Percentiles rank a stretch among this genome's conserved stretches.
These are phyloP conservation scores for Austroboletus eburneus DNA, from an alignment of 768 basidiomycete genomes.

Conservation along the genomic window DNA sequence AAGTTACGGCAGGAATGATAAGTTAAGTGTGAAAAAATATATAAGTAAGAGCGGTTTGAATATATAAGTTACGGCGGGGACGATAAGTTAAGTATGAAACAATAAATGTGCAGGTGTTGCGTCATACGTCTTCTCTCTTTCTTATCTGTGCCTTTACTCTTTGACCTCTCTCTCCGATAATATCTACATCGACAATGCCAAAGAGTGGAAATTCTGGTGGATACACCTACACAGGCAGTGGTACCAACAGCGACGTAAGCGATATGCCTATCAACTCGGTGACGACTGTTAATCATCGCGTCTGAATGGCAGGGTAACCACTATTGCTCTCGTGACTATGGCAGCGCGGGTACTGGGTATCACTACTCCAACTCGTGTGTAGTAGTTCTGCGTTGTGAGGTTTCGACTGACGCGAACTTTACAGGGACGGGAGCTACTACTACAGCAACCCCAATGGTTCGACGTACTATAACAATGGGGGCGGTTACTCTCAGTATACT, in stretches of 20 bases:
- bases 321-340: conserved; percentile 51
- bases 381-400: background rate
- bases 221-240: conserved; percentile 43
- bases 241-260: conserved; percentile 51
- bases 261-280: background rate
- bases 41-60: no score
- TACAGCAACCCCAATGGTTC: conserved; percentile 59
- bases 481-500: conserved; percentile 48
- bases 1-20: no score
- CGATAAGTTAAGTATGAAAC: no score
- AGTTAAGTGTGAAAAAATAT: no score
- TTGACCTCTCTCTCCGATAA: background rate
- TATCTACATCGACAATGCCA: conserved; percentile 10
- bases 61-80: no score
- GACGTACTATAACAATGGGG: conserved; percentile 53
- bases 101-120: no score
- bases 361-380: conserved; percentile 60
- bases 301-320: conserved; percentile 53
- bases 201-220: conserved; percentile 18
- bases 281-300: background rate
- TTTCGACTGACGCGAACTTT: background rate
- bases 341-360: conserved; percentile 41
- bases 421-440: conserved; percentile 56
- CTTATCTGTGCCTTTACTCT: no score
- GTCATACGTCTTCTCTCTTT: no score